Evolutionary conservation across 495 filamentous ascomycete species (phyloP).

Genomic region (Tirmania nivea): DNA sequence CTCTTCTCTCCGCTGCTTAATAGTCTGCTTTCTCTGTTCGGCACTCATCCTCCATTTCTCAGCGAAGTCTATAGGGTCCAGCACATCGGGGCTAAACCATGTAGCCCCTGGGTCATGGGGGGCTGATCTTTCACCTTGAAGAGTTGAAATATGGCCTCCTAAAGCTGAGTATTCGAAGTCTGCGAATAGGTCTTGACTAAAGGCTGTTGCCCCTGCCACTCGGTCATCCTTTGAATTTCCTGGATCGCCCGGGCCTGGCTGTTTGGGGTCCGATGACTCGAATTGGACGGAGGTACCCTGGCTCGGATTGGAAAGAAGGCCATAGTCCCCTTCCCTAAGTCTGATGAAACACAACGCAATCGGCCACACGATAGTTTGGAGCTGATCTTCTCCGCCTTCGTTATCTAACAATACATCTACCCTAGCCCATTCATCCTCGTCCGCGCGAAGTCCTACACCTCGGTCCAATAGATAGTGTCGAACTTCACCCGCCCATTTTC

Average conservation of each 20-base stretch:
- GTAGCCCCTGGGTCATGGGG: background rate
- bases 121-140: background rate
- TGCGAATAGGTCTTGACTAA: background rate
- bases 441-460: constrained; percentile 7
- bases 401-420: constrained; percentile 7
- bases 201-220: background rate
- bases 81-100: background rate
- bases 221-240: too few species aligned
- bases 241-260: background rate
- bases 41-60: background rate
- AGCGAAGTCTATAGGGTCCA: background rate
- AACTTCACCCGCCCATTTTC: constrained; percentile 2
- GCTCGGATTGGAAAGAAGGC: background rate
- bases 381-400: constrained; percentile 10
- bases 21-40: background rate
- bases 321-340: constrained; percentile 10
- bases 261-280: background rate
- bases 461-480: constrained; percentile 10
- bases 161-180: background rate
- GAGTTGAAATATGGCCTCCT: background rate
- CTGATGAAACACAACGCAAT: constrained; percentile 15
- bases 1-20: background rate
- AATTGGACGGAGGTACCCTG: background rate
- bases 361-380: constrained; percentile 11
- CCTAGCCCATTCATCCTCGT: constrained; percentile 2